Evolutionary conservation across 1,284 basidiomycete genomes (phyloP), one percentile per base, ranked within the genome.

Genomic region (Puccinia horiana): DNA sequence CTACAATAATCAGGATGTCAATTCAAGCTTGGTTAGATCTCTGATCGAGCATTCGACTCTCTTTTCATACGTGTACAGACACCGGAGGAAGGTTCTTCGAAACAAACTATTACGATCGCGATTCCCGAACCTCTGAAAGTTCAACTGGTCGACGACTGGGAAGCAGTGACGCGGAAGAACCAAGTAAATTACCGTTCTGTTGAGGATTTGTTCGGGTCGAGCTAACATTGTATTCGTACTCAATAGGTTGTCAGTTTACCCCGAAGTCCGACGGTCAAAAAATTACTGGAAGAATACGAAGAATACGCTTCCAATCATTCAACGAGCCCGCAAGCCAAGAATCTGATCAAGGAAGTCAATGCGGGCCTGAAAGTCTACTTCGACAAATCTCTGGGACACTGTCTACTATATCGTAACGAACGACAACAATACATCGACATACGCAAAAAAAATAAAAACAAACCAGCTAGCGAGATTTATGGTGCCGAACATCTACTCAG

Each of bases 61-160:
- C 63, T 18, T 1, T 69, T 18, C 26, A 37, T 54, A 52, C 16
- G 29, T 26, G 2, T 76, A 23, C 75, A n/a, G n/a, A 42, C 23
- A 44, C 83, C 89, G 86, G 89, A 90, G 83, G 88, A 89, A 11
- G 89, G 90, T 67, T 89, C 88, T 78, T 84, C 89, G 85, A 92
- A 92, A 87, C 92, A 93, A 84, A 93, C 94, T 85, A 92, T 99
- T 89, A 95, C 94, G 87, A 90, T 99, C 70, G 90, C 90, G 78
- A 92, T 98, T 18, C 97, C 96, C 0, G 96, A 98, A 85, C 87
- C 90, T 20, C 90, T 99, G 84, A 98, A 98, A 87, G 90, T 93
- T 44, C 90, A 93, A 83, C 89, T 99, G 20, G 96, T 99, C 0
- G 96, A 99, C 85, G 97, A 99, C 85, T 99, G 96, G 96, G 96